These are phyloP conservation scores for Yarrowia divulgata DNA, from an alignment of 805 yeast species.

Conservation along the genomic window DNA sequence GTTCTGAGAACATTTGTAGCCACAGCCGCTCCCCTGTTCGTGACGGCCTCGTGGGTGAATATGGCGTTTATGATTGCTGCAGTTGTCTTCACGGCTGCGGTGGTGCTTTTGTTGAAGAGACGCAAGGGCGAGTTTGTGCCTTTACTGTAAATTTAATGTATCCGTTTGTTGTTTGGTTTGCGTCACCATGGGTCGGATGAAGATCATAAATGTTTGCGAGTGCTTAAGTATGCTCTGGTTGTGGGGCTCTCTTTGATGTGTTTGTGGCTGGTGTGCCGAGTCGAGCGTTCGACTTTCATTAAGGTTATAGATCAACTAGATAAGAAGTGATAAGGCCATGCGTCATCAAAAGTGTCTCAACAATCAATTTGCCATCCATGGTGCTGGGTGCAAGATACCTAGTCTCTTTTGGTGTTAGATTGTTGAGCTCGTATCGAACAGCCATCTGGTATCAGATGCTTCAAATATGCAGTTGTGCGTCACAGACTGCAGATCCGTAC, in stretches of 20 bases:
- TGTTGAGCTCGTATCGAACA: background rate
- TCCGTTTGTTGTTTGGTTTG: background rate
- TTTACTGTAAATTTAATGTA: background rate
- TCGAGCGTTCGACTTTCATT: too few relatives aligned
- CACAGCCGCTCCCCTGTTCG: background rate
- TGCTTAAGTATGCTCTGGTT: too few relatives aligned
- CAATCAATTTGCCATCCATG: too few relatives aligned
- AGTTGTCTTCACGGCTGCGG: background rate
- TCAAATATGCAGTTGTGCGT: background rate
- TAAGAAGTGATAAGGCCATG: too few relatives aligned
- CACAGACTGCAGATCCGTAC: background rate
- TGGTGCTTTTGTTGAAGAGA: background rate
- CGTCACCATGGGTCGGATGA: too few relatives aligned
- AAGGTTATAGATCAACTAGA: too few relatives aligned
- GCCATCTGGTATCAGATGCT: background rate
- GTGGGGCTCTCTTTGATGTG: too few relatives aligned
- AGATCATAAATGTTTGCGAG: too few relatives aligned
- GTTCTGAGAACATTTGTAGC: slow-evolving; percentile 6
- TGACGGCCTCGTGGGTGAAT: slow-evolving; percentile 4
- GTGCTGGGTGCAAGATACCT: too few relatives aligned
- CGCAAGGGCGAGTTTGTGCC: background rate
- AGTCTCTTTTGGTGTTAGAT: too few relatives aligned
- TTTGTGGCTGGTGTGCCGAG: background rate
- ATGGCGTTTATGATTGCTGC: slow-evolving; percentile 23
- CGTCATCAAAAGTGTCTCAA: too few relatives aligned